A percentile compares a stretch with the other conserved stretches of the same genome.
Conservation (phyloP, 495 filamentous ascomycete species). For the Talaromyces nanjingensis region DNA sequence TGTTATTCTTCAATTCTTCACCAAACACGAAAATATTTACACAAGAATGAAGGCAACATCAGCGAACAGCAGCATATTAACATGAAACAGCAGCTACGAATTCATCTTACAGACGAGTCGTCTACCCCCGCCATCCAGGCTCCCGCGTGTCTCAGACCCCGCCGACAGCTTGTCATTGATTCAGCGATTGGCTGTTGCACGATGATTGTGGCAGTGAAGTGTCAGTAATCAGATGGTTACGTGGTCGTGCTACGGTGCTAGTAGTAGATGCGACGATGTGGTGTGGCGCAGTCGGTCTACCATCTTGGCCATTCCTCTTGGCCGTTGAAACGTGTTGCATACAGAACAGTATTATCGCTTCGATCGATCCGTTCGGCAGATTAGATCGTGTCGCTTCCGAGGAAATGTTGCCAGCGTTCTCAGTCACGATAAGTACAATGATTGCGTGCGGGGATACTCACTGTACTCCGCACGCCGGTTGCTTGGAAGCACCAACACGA, state of each 20-base stretch:
- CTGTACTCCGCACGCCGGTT: background rate
- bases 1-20: background rate
- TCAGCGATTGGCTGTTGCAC: background rate
- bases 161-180: background rate
- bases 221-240: background rate
- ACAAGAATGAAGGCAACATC: background rate
- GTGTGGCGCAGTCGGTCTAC: background rate
- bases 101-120: background rate
- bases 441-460: background rate
- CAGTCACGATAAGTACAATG: background rate
- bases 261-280: background rate
- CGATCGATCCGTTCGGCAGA: background rate
- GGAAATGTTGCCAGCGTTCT: background rate
- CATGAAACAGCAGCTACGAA: background rate
- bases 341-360: background rate
- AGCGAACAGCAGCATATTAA: background rate
- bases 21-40: background rate
- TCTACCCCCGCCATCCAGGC: background rate
- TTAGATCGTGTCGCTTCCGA: background rate
- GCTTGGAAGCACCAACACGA: background rate
- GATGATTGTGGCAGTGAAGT: constrained; percentile 3
- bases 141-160: background rate
- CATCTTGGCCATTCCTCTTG: background rate
- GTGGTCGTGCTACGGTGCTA: background rate
- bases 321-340: background rate